Percentiles rank a stretch among this genome's conserved stretches.
phyloP scores from a whole-genome alignment of 306 rosid genomes.

The Lathyrus aphaca region DNA sequence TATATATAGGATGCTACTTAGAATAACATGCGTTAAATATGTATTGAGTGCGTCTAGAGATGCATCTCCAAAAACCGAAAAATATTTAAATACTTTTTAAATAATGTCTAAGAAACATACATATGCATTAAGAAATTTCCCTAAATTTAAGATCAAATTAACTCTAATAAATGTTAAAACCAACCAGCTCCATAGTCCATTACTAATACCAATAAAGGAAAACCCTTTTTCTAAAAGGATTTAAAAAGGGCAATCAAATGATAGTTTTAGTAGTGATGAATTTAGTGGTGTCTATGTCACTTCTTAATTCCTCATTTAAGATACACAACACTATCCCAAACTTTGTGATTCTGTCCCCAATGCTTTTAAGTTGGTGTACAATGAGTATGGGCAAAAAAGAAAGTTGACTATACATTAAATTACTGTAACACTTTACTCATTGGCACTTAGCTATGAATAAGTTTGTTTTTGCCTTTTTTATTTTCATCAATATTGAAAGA shows the following conservation, averaged over 20 bases:
- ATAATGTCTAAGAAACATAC: too few relatives aligned
- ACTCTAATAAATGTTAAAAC: slow-evolving; percentile 8
- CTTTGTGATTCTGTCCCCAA: slow-evolving; percentile 40
- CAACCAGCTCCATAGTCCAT: slow-evolving; percentile 15
- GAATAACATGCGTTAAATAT: too few relatives aligned
- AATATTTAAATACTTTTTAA: too few relatives aligned
- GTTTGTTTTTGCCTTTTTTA: slow-evolving; percentile 42
- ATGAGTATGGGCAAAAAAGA: slow-evolving; percentile 51
- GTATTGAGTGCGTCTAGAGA: too few relatives aligned
- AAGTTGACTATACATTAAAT: slow-evolving; percentile 44
- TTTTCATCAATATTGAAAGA: slow-evolving; percentile 26
- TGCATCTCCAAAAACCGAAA: too few relatives aligned
- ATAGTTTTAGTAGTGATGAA: slow-evolving; percentile 19
- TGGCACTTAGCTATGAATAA: slow-evolving; percentile 41
- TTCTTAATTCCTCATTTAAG: slow-evolving; percentile 32
- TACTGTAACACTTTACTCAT: slow-evolving; percentile 24
- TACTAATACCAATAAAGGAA: not conserved
- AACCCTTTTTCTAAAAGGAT: not conserved
- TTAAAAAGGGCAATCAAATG: slow-evolving; percentile 8
- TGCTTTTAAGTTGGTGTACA: slow-evolving; percentile 51
- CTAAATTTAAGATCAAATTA: not conserved
- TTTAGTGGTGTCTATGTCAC: slow-evolving; percentile 36
- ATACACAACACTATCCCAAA: slow-evolving; percentile 24
- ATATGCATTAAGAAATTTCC: too few relatives aligned
- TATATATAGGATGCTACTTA: too few relatives aligned